Conservation (phyloP, 2,329 filamentous ascomycete genomes). For the Fusarium tjaetaba region DNA sequence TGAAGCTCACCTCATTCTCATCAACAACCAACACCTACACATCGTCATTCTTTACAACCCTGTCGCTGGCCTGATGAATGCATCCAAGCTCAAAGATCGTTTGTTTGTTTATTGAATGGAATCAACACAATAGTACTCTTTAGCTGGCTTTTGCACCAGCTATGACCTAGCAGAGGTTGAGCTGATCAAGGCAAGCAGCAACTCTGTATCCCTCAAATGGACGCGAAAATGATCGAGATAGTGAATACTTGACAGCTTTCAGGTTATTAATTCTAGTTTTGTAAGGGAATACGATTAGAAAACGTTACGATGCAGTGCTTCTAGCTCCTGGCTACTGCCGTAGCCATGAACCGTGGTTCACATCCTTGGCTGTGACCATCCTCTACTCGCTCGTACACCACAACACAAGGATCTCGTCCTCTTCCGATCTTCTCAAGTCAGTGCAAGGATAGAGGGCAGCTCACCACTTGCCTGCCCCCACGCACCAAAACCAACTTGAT, state of each 20-base stretch:
- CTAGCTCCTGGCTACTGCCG: neutral
- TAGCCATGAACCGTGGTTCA: neutral
- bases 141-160: neutral
- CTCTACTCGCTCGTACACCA: neutral
- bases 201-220: neutral
- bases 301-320: neutral
- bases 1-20: constrained; percentile 17
- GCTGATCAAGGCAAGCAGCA: neutral
- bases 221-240: neutral
- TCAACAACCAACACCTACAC: constrained; percentile 1
- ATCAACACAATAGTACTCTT: neutral
- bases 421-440: constrained; percentile 19
- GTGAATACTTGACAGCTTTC: neutral
- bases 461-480: constrained; percentile 25
- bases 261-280: neutral
- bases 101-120: constrained; percentile 18
- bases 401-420: constrained; percentile 16
- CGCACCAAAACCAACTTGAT: constrained; percentile 6
- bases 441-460: constrained; percentile 7
- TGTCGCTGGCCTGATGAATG: constrained; percentile 2
- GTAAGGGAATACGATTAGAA: neutral
- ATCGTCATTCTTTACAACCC: constrained; percentile 1
- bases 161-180: neutral
- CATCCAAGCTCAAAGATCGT: constrained; percentile 11
- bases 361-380: neutral